Evolutionary conservation across 2,329 filamentous ascomycete species (phyloP), one percentile per base, ranked within the genome.

Genomic region (Ophiocordyceps camponoti-floridani): DNA sequence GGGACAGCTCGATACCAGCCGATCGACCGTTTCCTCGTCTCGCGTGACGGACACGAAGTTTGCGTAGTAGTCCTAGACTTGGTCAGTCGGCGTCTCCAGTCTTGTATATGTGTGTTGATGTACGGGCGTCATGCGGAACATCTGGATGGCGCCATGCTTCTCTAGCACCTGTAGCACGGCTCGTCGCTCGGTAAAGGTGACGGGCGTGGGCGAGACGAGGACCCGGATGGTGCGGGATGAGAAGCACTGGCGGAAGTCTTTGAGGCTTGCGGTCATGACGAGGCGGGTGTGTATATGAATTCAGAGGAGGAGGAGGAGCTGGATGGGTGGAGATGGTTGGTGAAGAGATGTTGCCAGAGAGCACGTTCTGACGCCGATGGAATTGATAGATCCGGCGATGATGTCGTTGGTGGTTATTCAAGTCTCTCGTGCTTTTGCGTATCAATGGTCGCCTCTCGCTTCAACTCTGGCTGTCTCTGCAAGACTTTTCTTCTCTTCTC

Each of bases 131-230:
- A 55, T 54, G 58, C 67, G 70, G 55, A 77, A 77, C 33, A 68
- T 60, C 38, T 76, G 69, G 41, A 76, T 63, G 2, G 61, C 57
- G 45, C 67, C 69, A 50, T 69, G 60, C 45, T 63, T 61, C 56
- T 73, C 65, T 19, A 77, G 59, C 27, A 67, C 62, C 40, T 68
- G 66, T 31, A 77, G 58, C 18, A 77, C 62, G 8, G 72, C 71
- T 23, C 72, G 69, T 7, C 73, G 68, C 57, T 77, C 72, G 28
- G 65, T 62, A 50, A 77, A 68, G 42, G 50, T 69, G n/a, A 59
- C 52, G 11, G 74, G 73, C 12, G 65, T 53, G 13, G 73, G 74
- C n/a, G 58, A 55, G 18, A 75, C 72, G 35, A 63, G 64, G 48
- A 77, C 52, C 47, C 69, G 68, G 30, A 77, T 62, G 64, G 59